Evolutionary conservation across 805 yeast genomes (phyloP).

Genomic region (Wickerhamomyces rabaulensis): DNA sequence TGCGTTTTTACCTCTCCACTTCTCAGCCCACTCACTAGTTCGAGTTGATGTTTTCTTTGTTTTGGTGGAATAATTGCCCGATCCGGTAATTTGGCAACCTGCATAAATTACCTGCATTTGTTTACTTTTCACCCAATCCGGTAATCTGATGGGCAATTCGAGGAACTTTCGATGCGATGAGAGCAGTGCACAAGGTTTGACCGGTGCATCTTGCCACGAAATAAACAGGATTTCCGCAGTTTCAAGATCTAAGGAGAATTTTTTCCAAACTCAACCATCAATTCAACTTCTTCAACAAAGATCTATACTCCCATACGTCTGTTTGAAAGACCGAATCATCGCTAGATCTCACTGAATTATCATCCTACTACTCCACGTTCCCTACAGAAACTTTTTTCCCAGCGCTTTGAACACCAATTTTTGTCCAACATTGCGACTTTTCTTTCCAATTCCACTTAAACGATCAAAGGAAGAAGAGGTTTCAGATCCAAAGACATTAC

Average conservation of each 20-base stretch:
- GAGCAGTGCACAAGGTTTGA: not conserved
- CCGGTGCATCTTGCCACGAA: not conserved
- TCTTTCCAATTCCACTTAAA: not conserved
- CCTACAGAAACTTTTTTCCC: not conserved
- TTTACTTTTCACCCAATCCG: constrained; percentile 8
- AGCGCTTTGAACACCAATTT: no score
- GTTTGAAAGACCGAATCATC: not conserved
- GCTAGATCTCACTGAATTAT: not conserved
- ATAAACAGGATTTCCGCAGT: not conserved
- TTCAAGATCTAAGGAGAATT: not conserved
- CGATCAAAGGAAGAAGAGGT: not conserved
- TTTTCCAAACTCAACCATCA: not conserved
- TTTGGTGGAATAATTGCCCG: not conserved
- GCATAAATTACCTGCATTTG: not conserved
- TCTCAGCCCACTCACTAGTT: no score
- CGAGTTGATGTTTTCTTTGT: no score
- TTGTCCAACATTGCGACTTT: not conserved
- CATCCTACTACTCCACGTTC: not conserved
- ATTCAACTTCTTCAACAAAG: not conserved
- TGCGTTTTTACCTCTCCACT: no score
- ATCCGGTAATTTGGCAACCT: not conserved
- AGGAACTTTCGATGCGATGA: not conserved
- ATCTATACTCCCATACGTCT: not conserved
- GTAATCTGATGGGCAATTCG: constrained; percentile 1
- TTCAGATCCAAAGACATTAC: not conserved